Percentiles rank a stretch among this genome's conserved stretches.
These are phyloP conservation scores for Barnettozyma salicaria DNA, from an alignment of 805 yeast species.

Conservation along the genomic window DNA sequence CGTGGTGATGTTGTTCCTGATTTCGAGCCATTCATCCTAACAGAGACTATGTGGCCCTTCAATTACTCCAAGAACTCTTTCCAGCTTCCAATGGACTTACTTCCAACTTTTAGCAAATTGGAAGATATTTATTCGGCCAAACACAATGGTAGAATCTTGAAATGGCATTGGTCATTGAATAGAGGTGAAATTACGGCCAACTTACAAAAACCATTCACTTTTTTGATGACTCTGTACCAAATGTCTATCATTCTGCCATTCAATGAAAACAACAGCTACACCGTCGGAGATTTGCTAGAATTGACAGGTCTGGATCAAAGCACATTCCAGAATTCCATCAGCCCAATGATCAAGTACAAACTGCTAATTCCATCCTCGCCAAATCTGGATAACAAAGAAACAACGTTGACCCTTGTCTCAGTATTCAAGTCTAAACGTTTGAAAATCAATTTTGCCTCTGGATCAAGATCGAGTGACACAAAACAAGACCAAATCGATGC, in stretches of 20 bases:
- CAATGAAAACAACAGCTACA: slow-evolving; percentile 59
- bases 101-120: slow-evolving; percentile 58
- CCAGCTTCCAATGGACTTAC: slow-evolving; percentile 63
- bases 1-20: slow-evolving; percentile 35
- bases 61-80: slow-evolving; percentile 33
- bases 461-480: slow-evolving; percentile 46
- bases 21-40: slow-evolving; percentile 72
- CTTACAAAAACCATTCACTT: slow-evolving; percentile 68
- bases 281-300: slow-evolving; percentile 54
- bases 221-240: slow-evolving; percentile 81
- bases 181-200: slow-evolving; percentile 89
- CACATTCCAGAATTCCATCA: slow-evolving; percentile 66
- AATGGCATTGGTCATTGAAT: slow-evolving; percentile 95
- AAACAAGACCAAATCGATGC: slow-evolving; percentile 69
- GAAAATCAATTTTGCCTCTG: slow-evolving; percentile 72
- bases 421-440: slow-evolving; percentile 84
- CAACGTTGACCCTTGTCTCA: slow-evolving; percentile 61
- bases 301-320: slow-evolving; percentile 63
- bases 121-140: slow-evolving; percentile 62
- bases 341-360: slow-evolving; percentile 74
- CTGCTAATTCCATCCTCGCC: slow-evolving; percentile 62
- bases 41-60: slow-evolving; percentile 87
- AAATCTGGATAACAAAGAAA: slow-evolving; percentile 43
- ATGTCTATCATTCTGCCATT: slow-evolving; percentile 82
- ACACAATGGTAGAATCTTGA: slow-evolving; percentile 82